Percentiles rank a stretch among this genome's conserved stretches.
phyloP scores from a whole-genome alignment of 805 yeast genomes.

The Ogataea pilisensis region DNA sequence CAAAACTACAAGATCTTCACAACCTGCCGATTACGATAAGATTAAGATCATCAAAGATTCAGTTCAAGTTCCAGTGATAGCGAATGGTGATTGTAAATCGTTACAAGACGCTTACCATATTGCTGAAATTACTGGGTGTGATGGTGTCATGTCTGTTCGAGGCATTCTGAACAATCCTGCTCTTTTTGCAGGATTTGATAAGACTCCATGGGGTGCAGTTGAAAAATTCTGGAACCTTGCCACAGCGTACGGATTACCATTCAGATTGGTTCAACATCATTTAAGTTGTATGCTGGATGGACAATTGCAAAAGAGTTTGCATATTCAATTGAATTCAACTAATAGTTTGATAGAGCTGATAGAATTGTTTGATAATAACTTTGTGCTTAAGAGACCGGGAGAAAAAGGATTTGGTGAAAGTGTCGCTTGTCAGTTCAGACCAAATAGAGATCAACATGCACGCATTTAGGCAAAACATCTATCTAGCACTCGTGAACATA shows the following conservation, averaged over 20 bases:
- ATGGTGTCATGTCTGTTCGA: conserved; percentile 95
- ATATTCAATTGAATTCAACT: conserved; percentile 61
- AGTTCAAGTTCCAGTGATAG: conserved; percentile 79
- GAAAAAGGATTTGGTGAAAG: conserved; percentile 66
- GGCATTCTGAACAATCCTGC: conserved; percentile 88
- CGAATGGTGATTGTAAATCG: conserved; percentile 91
- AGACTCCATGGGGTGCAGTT: conserved; percentile 88
- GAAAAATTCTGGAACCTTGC: conserved; percentile 80
- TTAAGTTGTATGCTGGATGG: conserved; percentile 78
- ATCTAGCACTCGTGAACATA: no score
- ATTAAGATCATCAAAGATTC: conserved; percentile 58
- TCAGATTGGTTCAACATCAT: conserved; percentile 81
- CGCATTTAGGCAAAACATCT: no score
- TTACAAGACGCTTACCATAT: conserved; percentile 62
- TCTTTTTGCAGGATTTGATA: conserved; percentile 65
- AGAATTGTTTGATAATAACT: conserved; percentile 77
- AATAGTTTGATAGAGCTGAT: conserved; percentile 57
- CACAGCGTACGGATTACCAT: conserved; percentile 80
- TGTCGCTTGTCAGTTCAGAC: conserved; percentile 28
- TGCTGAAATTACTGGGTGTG: conserved; percentile 63
- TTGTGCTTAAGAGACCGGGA: conserved; percentile 59
- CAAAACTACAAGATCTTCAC: conserved; percentile 75
- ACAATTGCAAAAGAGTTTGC: conserved; percentile 40
- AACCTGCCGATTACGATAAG: conserved; percentile 80
- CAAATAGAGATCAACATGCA: conserved; percentile 26